Evolutionary conservation across 2,329 filamentous ascomycete species (phyloP), one percentile per base, ranked within the genome.

Genomic region (Fusarium sp.): DNA sequence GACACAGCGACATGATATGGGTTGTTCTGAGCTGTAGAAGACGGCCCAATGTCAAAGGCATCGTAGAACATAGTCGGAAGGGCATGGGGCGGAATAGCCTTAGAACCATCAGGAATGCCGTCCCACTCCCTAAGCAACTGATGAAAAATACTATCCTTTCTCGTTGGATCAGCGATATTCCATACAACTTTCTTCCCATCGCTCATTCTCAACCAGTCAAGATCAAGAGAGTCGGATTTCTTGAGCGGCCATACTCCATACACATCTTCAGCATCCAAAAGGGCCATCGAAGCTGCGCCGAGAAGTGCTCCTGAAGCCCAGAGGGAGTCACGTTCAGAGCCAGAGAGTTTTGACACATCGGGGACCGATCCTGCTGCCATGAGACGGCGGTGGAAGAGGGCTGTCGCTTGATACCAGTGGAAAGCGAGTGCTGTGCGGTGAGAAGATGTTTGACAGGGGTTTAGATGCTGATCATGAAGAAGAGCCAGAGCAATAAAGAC

Each of bases 191-290:
- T 84, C 79, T 92, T 91, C 0, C 88, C 88, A 18, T 88, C 84
- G 64, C 83, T 85, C 77, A 92, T 84, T 56, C 82, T 86, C 5
- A 92, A 77, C 90, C 90, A 92, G 73, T 88, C 83, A 3, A 92
- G 81, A 69, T 91, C 88, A 2, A 80, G 50, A 1, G 54, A 75
- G 2, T 81, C 81, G 0, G 82, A 77, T 5, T 80, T 70, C 42
- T 83, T 86, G 4, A 92, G 80, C 1, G 90, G 90, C 90, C 90
- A 92, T 5, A 86, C 83, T 61, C 87, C 78, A 56, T 85, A 79
- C 0, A 87, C 81, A 1, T 81, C 79, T 1, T 75, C 67, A 2
- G 82, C 80, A 37, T 87, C 85, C 28, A 87, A 77, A 30, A 83
- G 82, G 38, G 84, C 84, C 65, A 88, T 85, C 13, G 84, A 80